Evolutionary conservation across 139 green algal species (phyloP).

Genomic region (Tetratostichococcus sp.): DNA sequence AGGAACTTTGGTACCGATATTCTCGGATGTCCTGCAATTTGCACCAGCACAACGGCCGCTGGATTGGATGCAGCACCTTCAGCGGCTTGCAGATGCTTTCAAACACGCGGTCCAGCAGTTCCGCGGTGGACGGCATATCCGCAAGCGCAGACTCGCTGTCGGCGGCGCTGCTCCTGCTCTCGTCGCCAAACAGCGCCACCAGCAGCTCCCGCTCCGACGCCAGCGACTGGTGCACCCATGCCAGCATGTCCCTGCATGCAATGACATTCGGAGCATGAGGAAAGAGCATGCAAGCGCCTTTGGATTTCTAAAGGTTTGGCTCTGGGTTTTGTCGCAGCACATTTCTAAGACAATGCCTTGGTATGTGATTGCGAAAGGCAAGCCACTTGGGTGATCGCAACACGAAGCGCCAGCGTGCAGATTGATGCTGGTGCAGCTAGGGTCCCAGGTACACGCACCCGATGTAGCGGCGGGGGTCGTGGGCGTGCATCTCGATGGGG

Average conservation of each 20-base stretch:
- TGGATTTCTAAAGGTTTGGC: slow-evolving; percentile 2
- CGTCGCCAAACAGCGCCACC: slow-evolving; percentile 75
- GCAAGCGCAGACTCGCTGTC: background rate
- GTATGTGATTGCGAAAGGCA: too few relatives aligned
- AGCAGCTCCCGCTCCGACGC: slow-evolving; percentile 89
- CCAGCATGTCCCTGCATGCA: slow-evolving; percentile 91
- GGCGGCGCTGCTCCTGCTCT: background rate
- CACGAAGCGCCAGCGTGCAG: too few relatives aligned
- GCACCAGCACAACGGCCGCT: too few relatives aligned
- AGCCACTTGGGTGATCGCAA: too few relatives aligned
- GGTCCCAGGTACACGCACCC: background rate
- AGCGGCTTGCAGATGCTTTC: slow-evolving; percentile 92
- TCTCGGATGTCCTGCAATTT: too few relatives aligned
- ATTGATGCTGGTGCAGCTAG: background rate
- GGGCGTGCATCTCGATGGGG: slow-evolving; percentile 95
- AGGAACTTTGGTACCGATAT: too few relatives aligned
- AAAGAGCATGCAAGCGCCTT: background rate
- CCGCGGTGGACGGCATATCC: slow-evolving; percentile 42
- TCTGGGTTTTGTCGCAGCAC: too few relatives aligned
- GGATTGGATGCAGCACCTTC: too few relatives aligned
- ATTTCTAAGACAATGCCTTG: too few relatives aligned
- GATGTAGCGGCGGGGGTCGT: slow-evolving; percentile 83
- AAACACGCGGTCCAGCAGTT: slow-evolving; percentile 88
- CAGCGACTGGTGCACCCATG: slow-evolving; percentile 90
- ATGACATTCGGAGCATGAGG: background rate